Evolutionary conservation across 2,329 filamentous ascomycete species (phyloP), one percentile per base, ranked within the genome.

Genomic region (Arthroderma sp.): DNA sequence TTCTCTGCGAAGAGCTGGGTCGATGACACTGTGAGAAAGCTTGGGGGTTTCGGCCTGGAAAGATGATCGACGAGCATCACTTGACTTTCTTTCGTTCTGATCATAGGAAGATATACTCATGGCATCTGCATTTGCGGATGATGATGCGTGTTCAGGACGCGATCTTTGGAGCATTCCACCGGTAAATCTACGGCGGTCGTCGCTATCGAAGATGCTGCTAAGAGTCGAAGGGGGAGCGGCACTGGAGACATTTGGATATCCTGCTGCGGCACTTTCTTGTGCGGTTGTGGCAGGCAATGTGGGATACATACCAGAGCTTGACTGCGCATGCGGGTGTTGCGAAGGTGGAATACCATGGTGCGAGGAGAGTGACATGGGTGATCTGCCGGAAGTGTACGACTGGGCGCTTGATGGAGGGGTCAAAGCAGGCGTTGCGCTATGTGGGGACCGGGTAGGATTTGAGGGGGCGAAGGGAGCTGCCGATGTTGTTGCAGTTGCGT

Each of bases 371-470:
- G 73, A 75, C 52, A 71, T 66, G 4, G 76, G 76, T 3, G 77
- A 80, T 49, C 79, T 75, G 50, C 74, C 72, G 4, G 77, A 79
- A 39, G 69, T 74, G 58, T 81, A 79, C 0, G 75, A 78, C 49
- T 79, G 69, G 11, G 77, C 74, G 49, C 75, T 79, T 4, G 73
- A 76, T 1, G 75, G 75, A 15, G 77, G 78, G 0, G 77, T 80
- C 48, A 81, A 61, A 9, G 75, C 77, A 2, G 78, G 77, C 34
- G 78, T 81, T 43, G 74, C 71, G 42, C 65, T 57, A 46, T 67
- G 64, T 6, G 68, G 63, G 37, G 70, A 69, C 39, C 69, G 63
- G 32, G 55, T 62, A 4, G 64, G 60, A 28, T 67, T 63, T 7
- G 60, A 50, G 32, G 55, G 54, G 53, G 66, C 48, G 53, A 70